These are phyloP conservation scores for Paxillus rubicundulus DNA, from an alignment of 768 basidiomycete genomes.

Conservation along the genomic window DNA sequence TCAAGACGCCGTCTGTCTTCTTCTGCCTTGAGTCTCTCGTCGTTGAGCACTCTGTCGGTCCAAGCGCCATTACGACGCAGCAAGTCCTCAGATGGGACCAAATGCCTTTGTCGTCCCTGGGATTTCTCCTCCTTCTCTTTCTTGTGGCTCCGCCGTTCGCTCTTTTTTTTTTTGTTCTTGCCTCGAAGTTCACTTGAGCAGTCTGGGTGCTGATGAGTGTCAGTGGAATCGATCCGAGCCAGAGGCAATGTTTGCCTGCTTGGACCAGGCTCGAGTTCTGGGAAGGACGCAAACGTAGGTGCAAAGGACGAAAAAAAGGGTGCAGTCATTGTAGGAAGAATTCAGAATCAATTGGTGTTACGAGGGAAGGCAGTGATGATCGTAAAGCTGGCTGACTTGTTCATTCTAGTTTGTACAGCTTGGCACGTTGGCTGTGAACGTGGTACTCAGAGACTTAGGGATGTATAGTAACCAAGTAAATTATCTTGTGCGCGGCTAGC, in stretches of 20 bases:
- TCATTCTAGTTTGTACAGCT: not conserved
- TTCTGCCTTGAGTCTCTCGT: slow-evolving; percentile 32
- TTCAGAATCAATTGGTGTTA: not conserved
- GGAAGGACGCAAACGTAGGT: slow-evolving; percentile 69
- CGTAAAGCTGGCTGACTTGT: not conserved
- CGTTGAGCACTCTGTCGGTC: slow-evolving; percentile 18
- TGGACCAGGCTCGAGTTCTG: slow-evolving; percentile 51
- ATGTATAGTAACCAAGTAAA: too few relatives aligned
- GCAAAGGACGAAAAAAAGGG: slow-evolving; percentile 64
- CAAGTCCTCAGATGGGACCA: slow-evolving; percentile 24
- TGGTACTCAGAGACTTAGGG: too few relatives aligned
- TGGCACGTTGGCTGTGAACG: not conserved
- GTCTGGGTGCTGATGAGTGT: slow-evolving; percentile 10
- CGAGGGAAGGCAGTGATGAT: not conserved
- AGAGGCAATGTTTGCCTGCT: slow-evolving; percentile 27
- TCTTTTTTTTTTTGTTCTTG: slow-evolving; percentile 17
- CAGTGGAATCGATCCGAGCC: slow-evolving; percentile 15
- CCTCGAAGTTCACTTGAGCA: slow-evolving; percentile 10
- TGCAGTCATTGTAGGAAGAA: slow-evolving; percentile 39
- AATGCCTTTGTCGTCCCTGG: slow-evolving; percentile 30
- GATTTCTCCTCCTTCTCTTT: slow-evolving; percentile 29
- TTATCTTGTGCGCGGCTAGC: too few relatives aligned
- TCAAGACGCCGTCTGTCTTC: slow-evolving; percentile 33
- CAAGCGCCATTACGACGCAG: slow-evolving; percentile 19
- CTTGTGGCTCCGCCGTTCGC: slow-evolving; percentile 20